Evolutionary conservation across 768 basidiomycete species (phyloP).

Genomic region (Amanita phalloides): DNA sequence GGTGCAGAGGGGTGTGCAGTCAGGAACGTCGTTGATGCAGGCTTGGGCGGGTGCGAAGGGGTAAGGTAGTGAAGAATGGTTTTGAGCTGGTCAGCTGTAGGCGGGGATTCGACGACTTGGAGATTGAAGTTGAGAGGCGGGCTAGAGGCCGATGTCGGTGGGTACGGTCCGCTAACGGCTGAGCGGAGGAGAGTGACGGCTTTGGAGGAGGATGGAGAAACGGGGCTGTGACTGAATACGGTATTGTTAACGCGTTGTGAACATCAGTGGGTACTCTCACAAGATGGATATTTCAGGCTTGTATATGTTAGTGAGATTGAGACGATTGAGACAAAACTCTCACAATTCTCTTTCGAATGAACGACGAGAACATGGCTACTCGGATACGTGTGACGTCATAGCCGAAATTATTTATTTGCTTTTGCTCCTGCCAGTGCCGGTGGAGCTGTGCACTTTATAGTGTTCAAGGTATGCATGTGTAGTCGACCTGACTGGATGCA

Average conservation of each 20-base stretch:
- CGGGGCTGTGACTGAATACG: constrained; percentile 44
- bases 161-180: constrained; percentile 52
- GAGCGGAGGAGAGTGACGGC: constrained; percentile 51
- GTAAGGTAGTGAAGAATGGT: constrained; percentile 54
- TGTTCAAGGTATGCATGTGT: too few species aligned
- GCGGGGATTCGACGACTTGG: constrained; percentile 57
- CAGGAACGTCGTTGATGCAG: constrained; percentile 36
- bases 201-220: constrained; percentile 52
- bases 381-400: background rate
- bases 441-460: too few species aligned
- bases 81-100: constrained; percentile 57
- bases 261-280: background rate
- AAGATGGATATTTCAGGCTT: constrained; percentile 2
- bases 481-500: too few species aligned
- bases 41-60: constrained; percentile 15
- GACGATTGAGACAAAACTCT: constrained; percentile 2
- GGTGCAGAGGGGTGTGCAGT: constrained; percentile 51
- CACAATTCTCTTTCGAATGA: constrained; percentile 4
- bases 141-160: constrained; percentile 29
- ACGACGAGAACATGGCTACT: background rate
- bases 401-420: too few species aligned
- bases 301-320: background rate
- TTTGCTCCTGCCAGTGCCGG: too few species aligned
- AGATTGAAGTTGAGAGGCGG: constrained; percentile 60
- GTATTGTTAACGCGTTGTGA: background rate